Percentiles rank a stretch among this genome's conserved stretches.
phyloP scores from a whole-genome alignment of 1,139 yeast species.

The Geotrichum phurueaensis region DNA sequence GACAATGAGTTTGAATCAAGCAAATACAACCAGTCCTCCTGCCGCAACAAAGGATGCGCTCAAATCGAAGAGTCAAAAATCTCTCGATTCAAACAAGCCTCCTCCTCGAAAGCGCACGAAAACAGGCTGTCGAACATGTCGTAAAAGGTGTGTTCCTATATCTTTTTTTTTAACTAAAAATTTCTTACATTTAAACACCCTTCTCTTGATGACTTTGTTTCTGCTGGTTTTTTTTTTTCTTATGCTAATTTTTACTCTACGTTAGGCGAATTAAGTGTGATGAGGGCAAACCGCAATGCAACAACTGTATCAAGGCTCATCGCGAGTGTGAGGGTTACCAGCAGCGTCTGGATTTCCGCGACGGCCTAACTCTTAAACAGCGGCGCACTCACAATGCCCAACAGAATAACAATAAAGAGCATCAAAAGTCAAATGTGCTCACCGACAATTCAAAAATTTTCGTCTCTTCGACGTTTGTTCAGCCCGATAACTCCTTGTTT shows the following conservation, averaged over 20 bases:
- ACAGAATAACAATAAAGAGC: background rate
- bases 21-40: background rate
- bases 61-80: background rate
- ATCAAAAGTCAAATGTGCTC: background rate
- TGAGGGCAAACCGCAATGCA: conserved; percentile 27
- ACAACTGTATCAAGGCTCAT: conserved; percentile 25
- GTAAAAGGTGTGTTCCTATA: conserved; percentile 18
- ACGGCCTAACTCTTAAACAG: conserved; percentile 7
- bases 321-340: conserved; percentile 22
- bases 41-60: background rate
- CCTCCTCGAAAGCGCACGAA: conserved; percentile 21
- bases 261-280: conserved; percentile 27
- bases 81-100: background rate
- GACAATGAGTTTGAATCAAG: background rate
- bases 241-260: background rate
- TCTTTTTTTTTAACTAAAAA: background rate
- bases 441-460: background rate
- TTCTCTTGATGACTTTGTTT: too few species aligned
- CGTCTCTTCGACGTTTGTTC: background rate
- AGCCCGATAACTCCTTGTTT: background rate
- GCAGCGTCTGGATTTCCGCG: conserved; percentile 9
- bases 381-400: background rate
- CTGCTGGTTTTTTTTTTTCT: background rate
- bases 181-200: background rate
- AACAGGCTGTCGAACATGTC: conserved; percentile 30